These are phyloP conservation scores for Cladosporium sp. DNA, from an alignment of 2,329 filamentous ascomycete genomes.

Conservation along the genomic window DNA sequence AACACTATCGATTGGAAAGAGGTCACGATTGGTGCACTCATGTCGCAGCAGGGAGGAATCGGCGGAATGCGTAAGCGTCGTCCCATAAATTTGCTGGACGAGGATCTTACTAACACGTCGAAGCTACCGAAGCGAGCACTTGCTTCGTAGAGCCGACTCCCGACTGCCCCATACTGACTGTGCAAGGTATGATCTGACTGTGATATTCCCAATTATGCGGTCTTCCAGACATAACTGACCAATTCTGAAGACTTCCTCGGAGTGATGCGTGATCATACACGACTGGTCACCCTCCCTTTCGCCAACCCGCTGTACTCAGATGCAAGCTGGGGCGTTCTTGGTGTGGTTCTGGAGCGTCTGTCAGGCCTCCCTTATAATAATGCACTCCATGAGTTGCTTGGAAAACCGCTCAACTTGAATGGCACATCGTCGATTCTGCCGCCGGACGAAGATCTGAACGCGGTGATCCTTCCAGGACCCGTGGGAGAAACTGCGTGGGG, in stretches of 20 bases:
- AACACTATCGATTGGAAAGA: slow-evolving; percentile 20
- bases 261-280: slow-evolving; percentile 36
- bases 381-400: not conserved
- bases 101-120: not conserved
- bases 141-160: not conserved
- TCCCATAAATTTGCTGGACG: not conserved
- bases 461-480: not conserved
- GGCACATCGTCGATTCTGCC: not conserved
- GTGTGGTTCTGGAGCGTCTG: slow-evolving; percentile 45
- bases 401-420: not conserved
- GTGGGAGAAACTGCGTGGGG: not conserved
- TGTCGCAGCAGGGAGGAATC: slow-evolving; percentile 11
- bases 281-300: slow-evolving; percentile 39
- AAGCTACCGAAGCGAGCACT: not conserved
- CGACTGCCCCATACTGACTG: not conserved
- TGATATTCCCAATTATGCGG: no score
- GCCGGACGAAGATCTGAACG: not conserved
- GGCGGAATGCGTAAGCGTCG: slow-evolving; percentile 1
- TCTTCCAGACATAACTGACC: not conserved
- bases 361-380: slow-evolving; percentile 35
- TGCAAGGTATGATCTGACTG: not conserved
- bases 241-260: not conserved
- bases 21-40: slow-evolving; percentile 23
- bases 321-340: slow-evolving; percentile 41
- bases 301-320: slow-evolving; percentile 42